Base-by-base conservation (phyloP, 2,329 filamentous ascomycete species). In the Trichoderma afroharzianum region DNA sequence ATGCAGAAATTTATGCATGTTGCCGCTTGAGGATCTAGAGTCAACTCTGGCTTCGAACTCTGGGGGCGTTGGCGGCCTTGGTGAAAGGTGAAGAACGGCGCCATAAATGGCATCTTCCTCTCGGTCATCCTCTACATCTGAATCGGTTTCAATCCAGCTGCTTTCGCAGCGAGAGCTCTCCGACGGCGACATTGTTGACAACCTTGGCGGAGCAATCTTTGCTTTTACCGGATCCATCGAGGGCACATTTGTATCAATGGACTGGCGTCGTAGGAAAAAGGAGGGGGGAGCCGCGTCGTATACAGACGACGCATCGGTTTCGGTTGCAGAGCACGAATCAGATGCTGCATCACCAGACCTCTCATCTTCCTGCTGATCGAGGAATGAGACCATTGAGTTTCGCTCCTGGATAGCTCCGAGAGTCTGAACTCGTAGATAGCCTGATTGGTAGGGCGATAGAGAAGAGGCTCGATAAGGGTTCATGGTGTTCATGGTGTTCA, bases 101-200 rank as follows among this genome's bases (percentile, higher is more conserved):
- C 50, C 47, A 39, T 71, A 36, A 63, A 75, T 73, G 12, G 30
- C 57, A 5, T 75, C 71, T 32, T 69, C 63, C 24, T 36, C 32
- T 1, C 39, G 15, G 24, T 67, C 67, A 6, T 77, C 76, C 9
- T 80, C 80, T 2, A 76, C 74, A 55, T 82, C 81, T 2, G 81
- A 81, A 39, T 82, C 80, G 15, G 75, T 73, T 21, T 82, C 81
- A 7, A 83, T 80, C 82, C 82, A 83, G 63, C 80, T 83, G 58
- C 78, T 75, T 24, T 77, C 76, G 30, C 74, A 74, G 53, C 73
- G 72, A 58, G 68, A 72, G 26, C 76, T 74, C 15, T 58, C 59
- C 12, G 68, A 63, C 24, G 57, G 62, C 7, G 70, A 50, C 4
- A 74, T 68, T n/a, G 75, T 70, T 1, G 76, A 68, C 39, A 70